phyloP scores from a whole-genome alignment of 768 basidiomycete genomes.

The Pholiota conissans region DNA sequence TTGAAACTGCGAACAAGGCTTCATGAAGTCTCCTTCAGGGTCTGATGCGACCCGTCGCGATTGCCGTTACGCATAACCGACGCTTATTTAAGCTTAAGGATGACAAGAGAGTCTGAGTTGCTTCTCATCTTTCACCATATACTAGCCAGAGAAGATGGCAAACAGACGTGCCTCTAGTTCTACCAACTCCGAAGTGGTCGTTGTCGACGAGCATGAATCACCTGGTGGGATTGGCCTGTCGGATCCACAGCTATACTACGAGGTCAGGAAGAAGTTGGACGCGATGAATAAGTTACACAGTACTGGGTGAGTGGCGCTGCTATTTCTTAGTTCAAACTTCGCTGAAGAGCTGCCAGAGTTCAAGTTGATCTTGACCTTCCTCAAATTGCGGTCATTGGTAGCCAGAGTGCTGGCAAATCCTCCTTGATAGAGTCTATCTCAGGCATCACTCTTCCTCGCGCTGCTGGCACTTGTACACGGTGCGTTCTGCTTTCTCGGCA shows the following conservation, averaged over 20 bases:
- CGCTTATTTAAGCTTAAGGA: too few relatives aligned
- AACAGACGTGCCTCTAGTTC: not conserved
- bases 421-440: conserved; percentile 79
- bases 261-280: conserved; percentile 1
- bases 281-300: conserved; percentile 4
- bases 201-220: not conserved
- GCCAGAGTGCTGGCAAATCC: conserved; percentile 74
- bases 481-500: conserved; percentile 18
- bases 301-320: not conserved
- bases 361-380: conserved; percentile 74
- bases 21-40: too few relatives aligned
- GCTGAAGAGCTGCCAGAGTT: conserved; percentile 39
- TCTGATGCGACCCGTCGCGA: too few relatives aligned
- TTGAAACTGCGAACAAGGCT: too few relatives aligned
- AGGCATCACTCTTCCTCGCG: conserved; percentile 68
- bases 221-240: not conserved
- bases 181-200: not conserved
- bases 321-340: not conserved
- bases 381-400: conserved; percentile 70
- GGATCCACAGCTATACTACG: not conserved
- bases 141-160: not conserved
- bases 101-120: too few relatives aligned
- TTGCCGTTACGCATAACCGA: too few relatives aligned
- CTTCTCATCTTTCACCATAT: too few relatives aligned
- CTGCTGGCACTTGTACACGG: conserved; percentile 77